Evolutionary conservation across 495 filamentous ascomycete species (phyloP).

Genomic region (Cercophora sp.): DNA sequence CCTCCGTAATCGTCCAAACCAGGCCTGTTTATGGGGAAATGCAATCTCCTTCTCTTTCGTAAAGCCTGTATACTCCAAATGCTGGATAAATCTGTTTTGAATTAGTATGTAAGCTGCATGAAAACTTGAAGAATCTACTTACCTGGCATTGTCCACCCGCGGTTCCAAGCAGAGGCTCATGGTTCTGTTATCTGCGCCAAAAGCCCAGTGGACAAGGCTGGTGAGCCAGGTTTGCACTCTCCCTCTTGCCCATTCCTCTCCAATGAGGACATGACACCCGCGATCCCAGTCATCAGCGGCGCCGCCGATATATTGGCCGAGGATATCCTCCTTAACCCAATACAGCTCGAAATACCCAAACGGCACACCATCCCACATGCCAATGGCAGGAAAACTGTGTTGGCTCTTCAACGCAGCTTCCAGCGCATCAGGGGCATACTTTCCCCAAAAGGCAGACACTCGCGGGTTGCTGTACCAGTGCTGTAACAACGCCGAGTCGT

Average conservation of each 20-base stretch:
- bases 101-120: slow-evolving; percentile 10
- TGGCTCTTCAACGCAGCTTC: slow-evolving; percentile 54
- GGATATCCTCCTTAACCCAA: slow-evolving; percentile 90
- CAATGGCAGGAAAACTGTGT: slow-evolving; percentile 88
- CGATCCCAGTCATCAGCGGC: slow-evolving; percentile 75
- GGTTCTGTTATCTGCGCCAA: slow-evolving; percentile 75
- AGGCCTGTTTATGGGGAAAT: slow-evolving; percentile 91
- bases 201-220: slow-evolving; percentile 80
- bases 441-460: slow-evolving; percentile 78
- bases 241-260: slow-evolving; percentile 89
- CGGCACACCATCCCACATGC: slow-evolving; percentile 89
- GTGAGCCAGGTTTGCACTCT: slow-evolving; percentile 76
- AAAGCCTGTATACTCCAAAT: slow-evolving; percentile 73
- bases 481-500: slow-evolving; percentile 73
- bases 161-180: slow-evolving; percentile 81
- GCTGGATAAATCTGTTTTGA: slow-evolving; percentile 65
- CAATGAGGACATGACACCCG: slow-evolving; percentile 82
- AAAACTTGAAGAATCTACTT: slow-evolving; percentile 29
- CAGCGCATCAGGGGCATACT: slow-evolving; percentile 65
- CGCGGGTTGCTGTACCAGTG: slow-evolving; percentile 88
- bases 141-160: slow-evolving; percentile 88
- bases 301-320: slow-evolving; percentile 62
- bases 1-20: slow-evolving; percentile 75
- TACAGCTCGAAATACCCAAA: slow-evolving; percentile 99
- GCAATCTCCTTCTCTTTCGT: slow-evolving; percentile 82